Conservation (phyloP, 2,329 filamentous ascomycete species). For the Ophiocordyceps camponoti-rufipedis region DNA sequence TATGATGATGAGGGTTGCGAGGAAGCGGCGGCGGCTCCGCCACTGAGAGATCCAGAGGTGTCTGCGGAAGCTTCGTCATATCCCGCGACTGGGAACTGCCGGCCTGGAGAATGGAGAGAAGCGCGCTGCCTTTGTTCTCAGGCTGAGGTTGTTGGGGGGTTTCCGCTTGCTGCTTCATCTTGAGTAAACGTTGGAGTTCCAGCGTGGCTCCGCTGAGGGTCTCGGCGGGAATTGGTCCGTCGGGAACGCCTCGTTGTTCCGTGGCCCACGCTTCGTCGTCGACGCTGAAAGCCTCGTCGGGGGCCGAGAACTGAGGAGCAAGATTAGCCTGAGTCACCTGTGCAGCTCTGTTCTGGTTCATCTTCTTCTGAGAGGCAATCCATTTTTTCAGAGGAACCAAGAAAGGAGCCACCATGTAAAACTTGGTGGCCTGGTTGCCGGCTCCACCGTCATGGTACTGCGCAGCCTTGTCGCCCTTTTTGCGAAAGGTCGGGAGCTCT, state of each 20-base stretch:
- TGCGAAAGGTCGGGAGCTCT: slow-evolving; percentile 67
- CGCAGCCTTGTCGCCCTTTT: slow-evolving; percentile 35
- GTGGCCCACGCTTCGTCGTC: slow-evolving; percentile 41
- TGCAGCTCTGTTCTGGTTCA: slow-evolving; percentile 33
- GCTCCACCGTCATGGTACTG: slow-evolving; percentile 37
- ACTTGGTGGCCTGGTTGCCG: slow-evolving; percentile 57
- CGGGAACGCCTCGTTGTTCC: slow-evolving; percentile 14
- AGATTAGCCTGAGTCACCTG: slow-evolving; percentile 21
- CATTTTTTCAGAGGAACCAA: slow-evolving; percentile 72
- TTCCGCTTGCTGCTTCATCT: slow-evolving; percentile 34
- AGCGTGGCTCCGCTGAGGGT: slow-evolving; percentile 22
- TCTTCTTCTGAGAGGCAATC: slow-evolving; percentile 69
- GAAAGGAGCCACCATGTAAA: slow-evolving; percentile 97
- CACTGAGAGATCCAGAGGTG: slow-evolving; percentile 35
- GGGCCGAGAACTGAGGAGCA: slow-evolving; percentile 17
- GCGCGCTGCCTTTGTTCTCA: slow-evolving; percentile 28
- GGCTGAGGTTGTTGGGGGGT: slow-evolving; percentile 19
- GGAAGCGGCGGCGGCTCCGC: slow-evolving; percentile 29
- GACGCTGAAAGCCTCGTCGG: slow-evolving; percentile 39
- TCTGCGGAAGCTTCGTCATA: slow-evolving; percentile 20
- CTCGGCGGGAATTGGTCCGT: slow-evolving; percentile 1
- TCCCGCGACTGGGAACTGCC: slow-evolving; percentile 7
- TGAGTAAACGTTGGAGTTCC: slow-evolving; percentile 35
- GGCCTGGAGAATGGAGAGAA: slow-evolving; percentile 34
- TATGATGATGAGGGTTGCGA: slow-evolving; percentile 37